These are phyloP conservation scores for Lasiosphaeriaceae sp. DNA, from an alignment of 495 filamentous ascomycete species.

Conservation along the genomic window DNA sequence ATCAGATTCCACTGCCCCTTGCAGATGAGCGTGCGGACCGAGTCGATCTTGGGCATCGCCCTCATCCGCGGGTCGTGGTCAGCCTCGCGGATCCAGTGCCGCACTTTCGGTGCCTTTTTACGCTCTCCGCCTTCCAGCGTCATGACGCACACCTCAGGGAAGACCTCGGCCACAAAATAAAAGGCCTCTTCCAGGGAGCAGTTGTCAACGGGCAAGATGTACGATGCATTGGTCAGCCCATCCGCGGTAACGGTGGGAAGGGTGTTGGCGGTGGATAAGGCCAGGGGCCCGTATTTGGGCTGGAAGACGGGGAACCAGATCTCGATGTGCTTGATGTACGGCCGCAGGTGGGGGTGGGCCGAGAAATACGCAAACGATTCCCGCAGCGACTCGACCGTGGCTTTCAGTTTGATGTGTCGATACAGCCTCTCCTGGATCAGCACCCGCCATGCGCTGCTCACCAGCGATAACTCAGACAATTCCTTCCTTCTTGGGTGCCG, in stretches of 20 bases:
- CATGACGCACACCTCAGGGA: constrained; percentile 58
- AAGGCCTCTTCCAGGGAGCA: constrained; percentile 67
- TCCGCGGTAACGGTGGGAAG: constrained; percentile 45
- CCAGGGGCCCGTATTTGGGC: constrained; percentile 38
- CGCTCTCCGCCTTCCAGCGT: constrained; percentile 75
- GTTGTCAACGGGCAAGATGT: constrained; percentile 57
- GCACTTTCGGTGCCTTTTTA: constrained; percentile 63
- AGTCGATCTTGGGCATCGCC: constrained; percentile 27
- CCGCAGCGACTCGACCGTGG: constrained; percentile 54
- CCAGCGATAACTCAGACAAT: constrained; percentile 60
- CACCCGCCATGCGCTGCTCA: constrained; percentile 57
- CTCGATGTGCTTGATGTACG: constrained; percentile 66
- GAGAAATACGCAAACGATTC: constrained; percentile 56
- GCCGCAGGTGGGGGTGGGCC: constrained; percentile 52
- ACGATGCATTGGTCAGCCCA: constrained; percentile 47
- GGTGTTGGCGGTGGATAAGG: constrained; percentile 37
- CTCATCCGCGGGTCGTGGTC: constrained; percentile 13
- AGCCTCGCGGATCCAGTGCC: constrained; percentile 46
- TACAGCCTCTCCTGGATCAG: constrained; percentile 67
- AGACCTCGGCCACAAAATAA: constrained; percentile 50
- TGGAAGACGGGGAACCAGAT: constrained; percentile 73
- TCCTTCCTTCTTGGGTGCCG: constrained; percentile 64
- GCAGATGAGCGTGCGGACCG: constrained; percentile 58
- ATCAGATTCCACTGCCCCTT: constrained; percentile 76
- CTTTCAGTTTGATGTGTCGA: constrained; percentile 70